Percentiles rank a stretch among this genome's conserved stretches.
Conservation (phyloP, 73 alveolate genomes). For the Paramecium sexaurelia region DNA sequence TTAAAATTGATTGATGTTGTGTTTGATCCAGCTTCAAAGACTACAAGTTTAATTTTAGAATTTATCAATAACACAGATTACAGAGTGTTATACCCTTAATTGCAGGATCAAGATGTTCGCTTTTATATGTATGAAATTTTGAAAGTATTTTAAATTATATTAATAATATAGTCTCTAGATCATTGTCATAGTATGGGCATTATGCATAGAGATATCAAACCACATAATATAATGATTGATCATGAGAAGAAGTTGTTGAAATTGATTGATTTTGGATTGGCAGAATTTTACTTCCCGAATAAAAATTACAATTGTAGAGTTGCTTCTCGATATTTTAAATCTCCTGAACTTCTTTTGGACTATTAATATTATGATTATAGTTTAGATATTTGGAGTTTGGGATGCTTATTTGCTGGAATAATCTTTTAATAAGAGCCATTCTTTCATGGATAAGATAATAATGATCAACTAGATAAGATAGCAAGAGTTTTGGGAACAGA, state of each 20-base stretch:
- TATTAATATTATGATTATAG: conserved; percentile 78
- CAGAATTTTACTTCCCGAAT: conserved; percentile 84
- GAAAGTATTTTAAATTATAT: conserved; percentile 75
- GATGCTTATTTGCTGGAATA: conserved; percentile 81
- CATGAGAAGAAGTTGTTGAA: conserved; percentile 75
- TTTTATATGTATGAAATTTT: conserved; percentile 91
- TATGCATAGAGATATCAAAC: conserved; percentile 89
- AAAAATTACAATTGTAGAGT: conserved; percentile 82
- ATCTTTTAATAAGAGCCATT: conserved; percentile 85
- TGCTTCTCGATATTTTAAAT: conserved; percentile 75
- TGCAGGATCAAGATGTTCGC: conserved; percentile 92
- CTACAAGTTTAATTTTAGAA: conserved; percentile 91
- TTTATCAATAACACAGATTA: conserved; percentile 93
- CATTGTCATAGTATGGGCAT: conserved; percentile 88
- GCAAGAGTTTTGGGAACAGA: conserved; percentile 87
- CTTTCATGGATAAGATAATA: conserved; percentile 87
- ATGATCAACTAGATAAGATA: conserved; percentile 85
- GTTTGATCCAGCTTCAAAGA: conserved; percentile 94
- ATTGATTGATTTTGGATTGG: conserved; percentile 92
- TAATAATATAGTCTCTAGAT: conserved; percentile 78
- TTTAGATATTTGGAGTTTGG: conserved; percentile 84
- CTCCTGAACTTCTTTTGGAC: conserved; percentile 76
- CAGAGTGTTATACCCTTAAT: conserved; percentile 88
- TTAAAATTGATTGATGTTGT: conserved; percentile 95
- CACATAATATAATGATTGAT: conserved; percentile 88